Percentiles rank a stretch among this genome's conserved stretches.
Evolutionary conservation across 164 flowering plant genomes (phyloP).

Genomic region (Umbilicus rupestris): DNA sequence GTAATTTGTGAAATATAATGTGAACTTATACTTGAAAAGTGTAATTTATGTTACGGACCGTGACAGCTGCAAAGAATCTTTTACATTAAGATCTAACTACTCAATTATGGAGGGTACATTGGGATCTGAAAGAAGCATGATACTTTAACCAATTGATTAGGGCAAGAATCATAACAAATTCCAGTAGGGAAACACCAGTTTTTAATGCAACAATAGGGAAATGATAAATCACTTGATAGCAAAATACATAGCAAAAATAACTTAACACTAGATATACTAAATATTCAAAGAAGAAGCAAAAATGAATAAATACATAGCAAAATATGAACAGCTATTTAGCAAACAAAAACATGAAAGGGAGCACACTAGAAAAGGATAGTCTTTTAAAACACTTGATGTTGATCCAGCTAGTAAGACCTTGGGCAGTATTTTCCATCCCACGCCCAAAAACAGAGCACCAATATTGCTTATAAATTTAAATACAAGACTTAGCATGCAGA

Average conservation of each 20-base stretch:
- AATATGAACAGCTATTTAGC: too few relatives aligned
- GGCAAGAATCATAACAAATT: background rate
- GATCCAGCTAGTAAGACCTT: background rate
- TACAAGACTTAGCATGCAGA: background rate
- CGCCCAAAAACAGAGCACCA: background rate
- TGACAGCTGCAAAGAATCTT: background rate
- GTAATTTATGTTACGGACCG: constrained; percentile 1
- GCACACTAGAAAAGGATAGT: too few relatives aligned
- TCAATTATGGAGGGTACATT: background rate
- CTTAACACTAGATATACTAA: too few relatives aligned
- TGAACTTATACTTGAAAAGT: too few relatives aligned
- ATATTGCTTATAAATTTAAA: background rate
- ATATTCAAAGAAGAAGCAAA: too few relatives aligned
- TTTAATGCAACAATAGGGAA: too few relatives aligned
- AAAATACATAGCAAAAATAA: too few relatives aligned
- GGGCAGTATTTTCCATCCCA: background rate
- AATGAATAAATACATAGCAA: too few relatives aligned
- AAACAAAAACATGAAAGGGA: too few relatives aligned
- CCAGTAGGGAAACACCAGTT: background rate
- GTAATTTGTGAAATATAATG: too few relatives aligned
- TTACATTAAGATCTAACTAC: background rate
- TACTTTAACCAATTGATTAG: background rate
- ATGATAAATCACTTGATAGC: too few relatives aligned
- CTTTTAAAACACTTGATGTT: background rate
- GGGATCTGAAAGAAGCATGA: background rate